Evolutionary conservation across 345 rosid genomes (phyloP), one percentile per base, ranked within the genome.

Genomic region (Heritiera littoralis): DNA sequence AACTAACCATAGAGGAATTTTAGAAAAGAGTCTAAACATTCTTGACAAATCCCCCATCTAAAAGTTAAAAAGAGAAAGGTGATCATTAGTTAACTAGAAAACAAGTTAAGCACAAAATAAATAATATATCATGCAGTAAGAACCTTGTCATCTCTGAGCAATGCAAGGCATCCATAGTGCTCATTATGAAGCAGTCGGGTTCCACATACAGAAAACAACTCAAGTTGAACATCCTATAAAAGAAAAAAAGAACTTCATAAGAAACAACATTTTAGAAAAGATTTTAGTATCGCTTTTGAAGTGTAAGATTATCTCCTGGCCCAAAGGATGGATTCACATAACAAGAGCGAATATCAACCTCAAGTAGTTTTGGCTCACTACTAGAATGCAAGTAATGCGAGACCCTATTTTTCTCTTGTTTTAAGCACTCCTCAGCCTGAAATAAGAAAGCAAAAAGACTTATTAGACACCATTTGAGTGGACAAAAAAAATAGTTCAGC

Each of bases 71-170:
- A 7, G 46, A 6, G 1, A 23, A 66, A 51, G 58, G 66, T n/a
- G 55, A 30, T 45, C 7, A 51, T 6, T 52, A 7, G 43, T 61
- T 58, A 46, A 68, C 65, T 28, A 68, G 72, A 30, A 43, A 38
- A 59, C 49, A 67, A 17, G 67, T 46, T 17, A 78, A 45, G 56
- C 46, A 63, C 68, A 77, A 75, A 61, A 17, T 51, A 69, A 76
- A 82, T 2, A 51, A 32, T 18, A 43, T 40, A 48, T 72, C 43
- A 75, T 28, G 51, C 67, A 72, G 67, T 17, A 58, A 77, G 64
- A 78, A 91, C 95, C 91, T 92, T 92, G 73, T 92, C 92, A 81
- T 90, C 93, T 83, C 89, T 83, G 46, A 92, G 96, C 92, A 92
- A 83, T 48, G 91, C 88, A 72, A 60, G 91, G 73, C 88, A 90